phyloP scores from a whole-genome alignment of 2,329 filamentous ascomycete species.

The Alternaria sp. region DNA sequence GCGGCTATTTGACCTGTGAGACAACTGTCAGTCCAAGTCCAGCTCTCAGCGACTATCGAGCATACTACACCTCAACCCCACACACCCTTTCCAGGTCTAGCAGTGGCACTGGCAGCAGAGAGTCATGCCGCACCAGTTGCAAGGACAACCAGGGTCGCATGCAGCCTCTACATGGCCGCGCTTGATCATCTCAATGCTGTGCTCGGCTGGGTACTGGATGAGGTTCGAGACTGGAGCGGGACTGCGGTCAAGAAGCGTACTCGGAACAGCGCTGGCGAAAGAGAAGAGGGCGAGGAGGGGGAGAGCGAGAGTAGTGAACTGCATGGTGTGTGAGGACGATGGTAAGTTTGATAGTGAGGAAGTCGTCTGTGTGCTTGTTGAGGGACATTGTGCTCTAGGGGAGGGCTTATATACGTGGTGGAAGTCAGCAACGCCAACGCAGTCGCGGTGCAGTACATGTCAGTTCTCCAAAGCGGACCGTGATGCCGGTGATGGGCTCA shows the following conservation, averaged over 20 bases:
- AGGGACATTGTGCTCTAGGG: not conserved
- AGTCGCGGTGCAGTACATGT: not conserved
- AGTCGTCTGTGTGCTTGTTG: not conserved
- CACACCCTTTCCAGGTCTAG: not conserved
- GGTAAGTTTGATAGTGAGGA: not conserved
- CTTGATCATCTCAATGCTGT: conserved; percentile 17
- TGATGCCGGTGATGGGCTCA: not conserved
- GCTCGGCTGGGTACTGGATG: conserved; percentile 10
- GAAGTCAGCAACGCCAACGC: not conserved
- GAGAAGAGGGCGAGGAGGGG: conserved; percentile 5
- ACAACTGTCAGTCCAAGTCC: not conserved
- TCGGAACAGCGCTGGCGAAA: conserved; percentile 14
- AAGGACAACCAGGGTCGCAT: conserved; percentile 15
- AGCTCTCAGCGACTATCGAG: not conserved
- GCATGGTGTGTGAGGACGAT: conserved; percentile 6
- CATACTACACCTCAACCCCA: not conserved
- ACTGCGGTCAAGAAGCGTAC: conserved; percentile 2
- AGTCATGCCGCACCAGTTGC: conserved; percentile 17
- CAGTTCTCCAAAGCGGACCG: not conserved
- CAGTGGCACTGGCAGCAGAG: conserved; percentile 19
- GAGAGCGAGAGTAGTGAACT: conserved; percentile 8
- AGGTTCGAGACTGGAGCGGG: conserved; percentile 5
- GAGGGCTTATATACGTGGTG: not conserved
- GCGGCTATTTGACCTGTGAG: not conserved
- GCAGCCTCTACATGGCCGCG: conserved; percentile 10